A percentile compares a stretch with the other conserved stretches of the same genome.
These are phyloP conservation scores for Ramalina intermedia DNA, from an alignment of 495 filamentous ascomycete species.

Conservation along the genomic window DNA sequence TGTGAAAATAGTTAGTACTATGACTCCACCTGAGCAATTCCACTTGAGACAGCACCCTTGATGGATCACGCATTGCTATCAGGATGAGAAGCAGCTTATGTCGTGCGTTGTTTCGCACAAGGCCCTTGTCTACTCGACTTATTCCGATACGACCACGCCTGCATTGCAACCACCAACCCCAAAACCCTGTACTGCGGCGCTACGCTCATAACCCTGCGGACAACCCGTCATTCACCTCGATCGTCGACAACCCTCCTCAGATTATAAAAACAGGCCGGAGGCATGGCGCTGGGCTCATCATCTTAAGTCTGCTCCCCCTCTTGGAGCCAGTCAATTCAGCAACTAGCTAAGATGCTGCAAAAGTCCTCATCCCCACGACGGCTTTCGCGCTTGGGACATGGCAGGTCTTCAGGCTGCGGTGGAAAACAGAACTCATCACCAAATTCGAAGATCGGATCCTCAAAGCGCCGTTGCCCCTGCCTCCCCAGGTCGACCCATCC, in stretches of 20 bases:
- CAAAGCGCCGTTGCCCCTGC: constrained; percentile 72
- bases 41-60: too few relatives aligned
- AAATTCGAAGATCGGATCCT: constrained; percentile 81
- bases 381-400: constrained; percentile 83
- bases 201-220: constrained; percentile 37
- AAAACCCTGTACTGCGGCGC: constrained; percentile 2
- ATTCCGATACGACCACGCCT: neutral
- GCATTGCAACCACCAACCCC: too few relatives aligned
- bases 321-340: neutral
- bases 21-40: too few relatives aligned
- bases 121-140: too few relatives aligned
- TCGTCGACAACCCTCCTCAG: constrained; percentile 70
- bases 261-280: constrained; percentile 56
- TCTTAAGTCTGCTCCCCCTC: constrained; percentile 42
- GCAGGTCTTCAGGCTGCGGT: constrained; percentile 85
- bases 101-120: too few relatives aligned
- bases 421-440: constrained; percentile 87
- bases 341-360: neutral
- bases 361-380: constrained; percentile 80
- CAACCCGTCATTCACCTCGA: constrained; percentile 57
- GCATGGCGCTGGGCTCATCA: constrained; percentile 70
- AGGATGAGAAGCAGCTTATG: too few relatives aligned
- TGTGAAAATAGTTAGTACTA: too few relatives aligned
- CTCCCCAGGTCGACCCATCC: constrained; percentile 61
- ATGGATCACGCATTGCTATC: too few relatives aligned